Evolutionary conservation across 2,329 filamentous ascomycete species (phyloP).

Genomic region (Massarina eburnea): DNA sequence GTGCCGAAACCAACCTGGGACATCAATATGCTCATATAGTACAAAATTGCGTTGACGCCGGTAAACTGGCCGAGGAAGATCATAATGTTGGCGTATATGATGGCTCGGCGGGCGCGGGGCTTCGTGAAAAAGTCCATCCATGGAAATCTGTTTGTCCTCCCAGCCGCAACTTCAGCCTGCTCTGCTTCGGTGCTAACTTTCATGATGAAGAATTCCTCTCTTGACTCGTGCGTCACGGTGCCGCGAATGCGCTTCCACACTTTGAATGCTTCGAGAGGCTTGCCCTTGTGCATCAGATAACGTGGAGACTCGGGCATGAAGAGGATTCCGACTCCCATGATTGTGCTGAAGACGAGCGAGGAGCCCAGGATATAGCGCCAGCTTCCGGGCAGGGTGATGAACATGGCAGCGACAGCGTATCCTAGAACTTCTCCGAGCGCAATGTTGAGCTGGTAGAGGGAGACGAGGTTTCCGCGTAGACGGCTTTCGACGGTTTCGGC

Average conservation of each 20-base stretch:
- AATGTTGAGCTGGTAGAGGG: constrained; percentile 75
- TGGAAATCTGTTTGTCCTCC: constrained; percentile 60
- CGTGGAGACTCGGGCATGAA: constrained; percentile 72
- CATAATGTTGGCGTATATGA: constrained; percentile 69
- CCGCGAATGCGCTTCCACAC: constrained; percentile 76
- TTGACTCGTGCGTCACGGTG: constrained; percentile 56
- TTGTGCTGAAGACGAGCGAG: constrained; percentile 69
- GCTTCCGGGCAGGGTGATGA: constrained; percentile 67
- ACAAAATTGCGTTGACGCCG: constrained; percentile 71
- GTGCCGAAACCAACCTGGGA: constrained; percentile 66
- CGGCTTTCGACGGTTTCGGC: constrained; percentile 69
- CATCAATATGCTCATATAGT: constrained; percentile 73
- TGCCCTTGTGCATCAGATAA: constrained; percentile 69
- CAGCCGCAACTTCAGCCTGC: constrained; percentile 53
- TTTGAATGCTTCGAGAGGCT: constrained; percentile 61
- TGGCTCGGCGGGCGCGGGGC: constrained; percentile 59
- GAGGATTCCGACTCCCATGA: constrained; percentile 65
- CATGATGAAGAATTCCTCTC: constrained; percentile 74
- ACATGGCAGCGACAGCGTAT: constrained; percentile 72
- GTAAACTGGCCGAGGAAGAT: constrained; percentile 75
- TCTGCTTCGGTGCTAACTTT: constrained; percentile 62
- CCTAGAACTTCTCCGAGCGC: constrained; percentile 73
- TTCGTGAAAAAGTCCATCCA: constrained; percentile 76
- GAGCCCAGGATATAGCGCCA: constrained; percentile 76
- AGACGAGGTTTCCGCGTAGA: constrained; percentile 71